Evolutionary conservation across 495 filamentous ascomycete species (phyloP).

Genomic region (Penicillium cataractarum): DNA sequence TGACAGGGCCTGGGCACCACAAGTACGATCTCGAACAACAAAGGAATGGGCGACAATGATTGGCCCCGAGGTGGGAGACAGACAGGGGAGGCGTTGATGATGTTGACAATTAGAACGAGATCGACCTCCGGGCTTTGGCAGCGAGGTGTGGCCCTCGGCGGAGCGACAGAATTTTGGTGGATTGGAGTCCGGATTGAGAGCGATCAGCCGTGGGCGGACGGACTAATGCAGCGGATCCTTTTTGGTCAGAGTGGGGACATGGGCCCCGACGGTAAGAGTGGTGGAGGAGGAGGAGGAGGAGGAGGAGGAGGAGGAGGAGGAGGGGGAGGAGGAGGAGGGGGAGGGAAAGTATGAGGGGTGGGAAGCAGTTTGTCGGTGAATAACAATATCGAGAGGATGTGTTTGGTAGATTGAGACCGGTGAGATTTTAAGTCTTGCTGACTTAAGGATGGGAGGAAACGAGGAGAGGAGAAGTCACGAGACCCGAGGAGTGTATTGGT

Average conservation of each 20-base stretch:
- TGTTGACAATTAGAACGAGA: slow-evolving; percentile 12
- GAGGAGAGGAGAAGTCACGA: slow-evolving; percentile 1
- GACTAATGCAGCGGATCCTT: slow-evolving; percentile 41
- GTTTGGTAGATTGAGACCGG: no score
- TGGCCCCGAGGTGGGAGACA: slow-evolving; percentile 21
- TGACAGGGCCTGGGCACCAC: slow-evolving; percentile 8
- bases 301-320: background rate
- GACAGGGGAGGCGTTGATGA: slow-evolving; percentile 21
- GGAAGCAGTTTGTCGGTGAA: slow-evolving; percentile 9
- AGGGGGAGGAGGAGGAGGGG: no score
- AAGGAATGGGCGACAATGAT: slow-evolving; percentile 22
- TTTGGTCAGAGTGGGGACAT: slow-evolving; percentile 33
- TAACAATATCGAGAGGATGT: no score
- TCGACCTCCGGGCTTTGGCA: slow-evolving; percentile 21
- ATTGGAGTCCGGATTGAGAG: slow-evolving; percentile 34
- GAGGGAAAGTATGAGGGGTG: background rate
- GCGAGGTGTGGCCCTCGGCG: slow-evolving; percentile 22
- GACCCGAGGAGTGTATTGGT: background rate
- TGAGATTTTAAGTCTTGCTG: background rate
- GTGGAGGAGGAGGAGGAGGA: background rate
- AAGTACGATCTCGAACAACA: slow-evolving; percentile 17
- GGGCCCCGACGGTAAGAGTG: slow-evolving; percentile 8
- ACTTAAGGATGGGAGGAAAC: background rate
- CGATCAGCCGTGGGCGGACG: slow-evolving; percentile 40
- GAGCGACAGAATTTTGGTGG: slow-evolving; percentile 37